Percentiles rank a stretch among this genome's conserved stretches.
phyloP scores from a whole-genome alignment of 768 basidiomycete genomes.

The Rhizopogon rudus region DNA sequence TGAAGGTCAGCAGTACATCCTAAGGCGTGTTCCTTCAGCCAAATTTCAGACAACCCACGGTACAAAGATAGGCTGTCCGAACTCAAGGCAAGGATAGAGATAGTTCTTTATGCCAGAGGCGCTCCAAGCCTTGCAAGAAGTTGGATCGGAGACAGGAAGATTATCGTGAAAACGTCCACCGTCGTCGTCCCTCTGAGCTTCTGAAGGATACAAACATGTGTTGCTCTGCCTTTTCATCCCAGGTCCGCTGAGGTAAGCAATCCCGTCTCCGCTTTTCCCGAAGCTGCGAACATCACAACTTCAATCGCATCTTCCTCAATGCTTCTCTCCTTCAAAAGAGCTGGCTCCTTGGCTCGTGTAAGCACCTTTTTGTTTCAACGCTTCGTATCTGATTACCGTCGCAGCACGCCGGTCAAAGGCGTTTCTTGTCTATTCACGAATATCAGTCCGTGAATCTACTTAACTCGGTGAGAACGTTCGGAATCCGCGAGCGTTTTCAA shows the following conservation, averaged over 20 bases:
- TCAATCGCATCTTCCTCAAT: constrained; percentile 32
- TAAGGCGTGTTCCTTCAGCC: constrained; percentile 57
- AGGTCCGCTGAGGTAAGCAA: constrained; percentile 37
- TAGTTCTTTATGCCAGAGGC: constrained; percentile 58
- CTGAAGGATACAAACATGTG: constrained; percentile 11
- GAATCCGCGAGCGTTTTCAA: neutral
- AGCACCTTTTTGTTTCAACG: constrained; percentile 7
- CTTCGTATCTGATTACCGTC: neutral
- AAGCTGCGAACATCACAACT: constrained; percentile 6
- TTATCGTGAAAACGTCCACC: constrained; percentile 39
- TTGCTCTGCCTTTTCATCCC: neutral
- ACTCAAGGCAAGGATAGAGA: constrained; percentile 69
- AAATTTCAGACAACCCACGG: constrained; percentile 73
- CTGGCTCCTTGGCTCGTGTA: constrained; percentile 61
- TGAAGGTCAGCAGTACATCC: neutral
- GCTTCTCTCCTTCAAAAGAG: constrained; percentile 65
- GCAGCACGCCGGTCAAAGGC: constrained; percentile 72
- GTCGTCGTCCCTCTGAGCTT: constrained; percentile 76
- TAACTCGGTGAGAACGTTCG: constrained; percentile 64
- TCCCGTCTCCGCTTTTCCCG: constrained; percentile 12
- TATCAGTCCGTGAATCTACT: constrained; percentile 94
- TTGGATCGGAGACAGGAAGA: constrained; percentile 74
- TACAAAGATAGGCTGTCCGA: constrained; percentile 48
- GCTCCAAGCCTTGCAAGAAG: constrained; percentile 33
- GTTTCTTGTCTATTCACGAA: constrained; percentile 95